Evolutionary conservation across 768 basidiomycete species (phyloP), one percentile per base, ranked within the genome.

Genomic region (Naganishia randhawae): DNA sequence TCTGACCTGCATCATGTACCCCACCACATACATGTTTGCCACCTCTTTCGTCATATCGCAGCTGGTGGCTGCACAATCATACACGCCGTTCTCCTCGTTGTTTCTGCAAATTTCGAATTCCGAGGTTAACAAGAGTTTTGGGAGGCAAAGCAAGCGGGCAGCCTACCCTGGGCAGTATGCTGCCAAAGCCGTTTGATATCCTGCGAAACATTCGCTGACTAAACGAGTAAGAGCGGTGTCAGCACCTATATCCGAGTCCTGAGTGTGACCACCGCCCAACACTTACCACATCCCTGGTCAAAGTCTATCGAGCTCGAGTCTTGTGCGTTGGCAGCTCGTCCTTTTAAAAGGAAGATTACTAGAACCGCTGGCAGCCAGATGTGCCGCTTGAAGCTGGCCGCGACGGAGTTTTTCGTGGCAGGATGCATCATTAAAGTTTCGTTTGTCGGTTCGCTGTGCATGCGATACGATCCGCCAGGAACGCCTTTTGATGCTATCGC

Each of bases 41-140:
- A 29, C 19, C n/a, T 61, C 39, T 16, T 61, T 61, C 22, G 39
- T 61, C 39, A n/a, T 25, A 29, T 61, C 57, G 27, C 57, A 61
- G 57, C 57, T 61, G 37, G 57, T 61, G 1, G 57, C 57, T 7
- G 57, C 39, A 22, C 57, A 61, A 29, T 61, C 57, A n/a, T 61
- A 61, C 3, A 61, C 57, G 3, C 57, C 57, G 37, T 61, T 61
- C n/a, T 61, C 57, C 39, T 61, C 57, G 29, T 42, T 61, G 37
- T 25, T 25, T 35, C 57, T 61, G 51, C 25, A 31, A 5, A 32
- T 9, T 13, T 29, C 27, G 14, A 3, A 4, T 32, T 4, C 10
- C 27, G 16, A 1, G 17, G 8, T 52, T 29, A 33, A 3, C 3
- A 52, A 3, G 3, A 9, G 1, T 31, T 33, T 31, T 7, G 1